A percentile compares a stretch with the other conserved stretches of the same genome.
Conservation (phyloP, 192 early-diverging fungal genomes). For the Hyaloraphidium curvatum region DNA sequence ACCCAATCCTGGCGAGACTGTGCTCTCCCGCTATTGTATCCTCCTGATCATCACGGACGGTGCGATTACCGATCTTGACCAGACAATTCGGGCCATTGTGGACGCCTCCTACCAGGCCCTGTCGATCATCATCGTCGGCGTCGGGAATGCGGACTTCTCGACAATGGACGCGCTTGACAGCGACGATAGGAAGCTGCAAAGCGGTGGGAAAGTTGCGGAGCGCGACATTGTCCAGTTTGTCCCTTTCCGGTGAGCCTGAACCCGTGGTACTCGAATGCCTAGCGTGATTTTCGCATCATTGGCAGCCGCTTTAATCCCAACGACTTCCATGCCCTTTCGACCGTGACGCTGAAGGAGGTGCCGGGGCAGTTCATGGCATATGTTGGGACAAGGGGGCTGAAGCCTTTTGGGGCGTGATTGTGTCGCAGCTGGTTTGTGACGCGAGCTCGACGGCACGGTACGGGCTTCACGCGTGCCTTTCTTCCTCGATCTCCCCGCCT, state of each 20-base stretch:
- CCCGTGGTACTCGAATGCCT: too few relatives aligned
- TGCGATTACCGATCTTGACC: background rate
- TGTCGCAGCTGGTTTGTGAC: too few relatives aligned
- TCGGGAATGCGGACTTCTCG: conserved; percentile 26
- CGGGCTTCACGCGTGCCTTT: too few relatives aligned
- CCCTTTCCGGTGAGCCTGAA: too few relatives aligned
- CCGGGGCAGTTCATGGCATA: background rate
- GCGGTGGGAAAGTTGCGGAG: conserved; percentile 7
- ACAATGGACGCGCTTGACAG: conserved; percentile 28
- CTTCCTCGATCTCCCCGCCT: too few relatives aligned
- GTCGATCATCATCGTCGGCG: conserved; percentile 34
- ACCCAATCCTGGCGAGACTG: conserved; percentile 6
- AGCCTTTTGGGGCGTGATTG: background rate
- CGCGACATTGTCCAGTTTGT: conserved; percentile 40
- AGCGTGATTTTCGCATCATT: too few relatives aligned
- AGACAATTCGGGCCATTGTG: conserved; percentile 16
- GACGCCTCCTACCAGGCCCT: conserved; percentile 18
- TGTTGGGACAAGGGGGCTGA: background rate
- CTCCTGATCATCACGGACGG: background rate
- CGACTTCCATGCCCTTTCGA: background rate
- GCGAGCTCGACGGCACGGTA: too few relatives aligned
- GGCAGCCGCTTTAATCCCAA: too few relatives aligned
- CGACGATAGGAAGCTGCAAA: conserved; percentile 14
- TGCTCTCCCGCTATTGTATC: background rate
- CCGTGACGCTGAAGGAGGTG: background rate